Base-by-base conservation (phyloP, 139 green algal genomes). In the Tetradesmus obliquus region DNA sequence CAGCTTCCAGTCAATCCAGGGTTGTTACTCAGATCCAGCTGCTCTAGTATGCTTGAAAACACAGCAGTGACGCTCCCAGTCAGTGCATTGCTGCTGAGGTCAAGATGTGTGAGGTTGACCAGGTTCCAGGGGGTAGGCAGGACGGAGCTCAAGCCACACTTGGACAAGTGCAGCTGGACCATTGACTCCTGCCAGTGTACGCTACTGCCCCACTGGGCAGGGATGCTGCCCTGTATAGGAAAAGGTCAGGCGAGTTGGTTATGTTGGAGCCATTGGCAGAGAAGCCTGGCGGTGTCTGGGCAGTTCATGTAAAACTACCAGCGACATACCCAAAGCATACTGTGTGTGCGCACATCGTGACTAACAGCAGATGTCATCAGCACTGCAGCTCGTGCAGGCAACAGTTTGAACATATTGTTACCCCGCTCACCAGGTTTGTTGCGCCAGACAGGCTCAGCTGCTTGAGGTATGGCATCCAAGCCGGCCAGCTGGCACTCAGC, bases 31-130 rank as follows among this genome's bases (percentile, higher is more conserved):
- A 76, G 1, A 24, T 76, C 66, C 12, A 76, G 17, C 5, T 57
- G 13, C 80, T 85, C 51, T 12, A 85, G 12, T 9, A 24, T 76
- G 17, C 3, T 17, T 76, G 66, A 20, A 13, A 24, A 76, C 66
- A 76, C 66, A 76, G 66, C 66, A 24, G 66, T 3, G n/a, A 9
- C 20, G 3, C 55, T 60, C 51, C 92, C 89, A n/a, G 66, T 81
- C 20, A 94, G 62, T 5, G 60, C 8, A 86, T 93, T 93, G 79
- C 55, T 66, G 60, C 62, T 53, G 19, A 91, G n/a, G 24, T 82
- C 58, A 55, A 82, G 80, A 9, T 85, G 45, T 58, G 80, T 85
- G 45, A 85, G 51, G 51, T 57, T 58, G 15, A 62, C 8, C n/a
- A 82, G 76, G 76, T 3, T 53, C 76, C 76, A 82, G 20, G 24